Percentiles rank a stretch among this genome's conserved stretches.
Evolutionary conservation across 768 basidiomycete species (phyloP).

Genomic region (Pleurotus eryngii): DNA sequence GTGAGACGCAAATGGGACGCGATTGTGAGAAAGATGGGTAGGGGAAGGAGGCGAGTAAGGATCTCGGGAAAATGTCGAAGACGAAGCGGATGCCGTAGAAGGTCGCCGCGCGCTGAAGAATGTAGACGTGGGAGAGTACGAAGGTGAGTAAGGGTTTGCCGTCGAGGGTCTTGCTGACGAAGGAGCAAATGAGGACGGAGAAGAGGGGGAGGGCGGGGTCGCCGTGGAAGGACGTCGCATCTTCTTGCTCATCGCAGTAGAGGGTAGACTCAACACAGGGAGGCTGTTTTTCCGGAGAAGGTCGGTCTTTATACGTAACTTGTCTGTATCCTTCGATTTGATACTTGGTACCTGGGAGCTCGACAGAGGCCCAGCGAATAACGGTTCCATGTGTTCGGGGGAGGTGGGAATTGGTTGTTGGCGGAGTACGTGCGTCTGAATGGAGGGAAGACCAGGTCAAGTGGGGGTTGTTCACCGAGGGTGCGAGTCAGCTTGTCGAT

Average conservation of each 20-base stretch:
- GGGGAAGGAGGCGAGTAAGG: not conserved
- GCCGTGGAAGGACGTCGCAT: not conserved
- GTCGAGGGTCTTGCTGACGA: not conserved
- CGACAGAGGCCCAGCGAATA: not conserved
- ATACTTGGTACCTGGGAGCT: not conserved
- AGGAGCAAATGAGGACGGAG: not conserved
- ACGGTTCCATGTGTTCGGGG: not conserved
- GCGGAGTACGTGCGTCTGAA: constrained; percentile 2
- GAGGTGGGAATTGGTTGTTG: not conserved
- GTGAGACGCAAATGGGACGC: not conserved
- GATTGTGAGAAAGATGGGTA: not conserved
- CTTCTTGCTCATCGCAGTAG: not conserved
- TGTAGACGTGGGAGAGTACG: not conserved
- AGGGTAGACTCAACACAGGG: constrained; percentile 1
- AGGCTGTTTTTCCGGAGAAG: not conserved
- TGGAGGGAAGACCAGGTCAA: constrained; percentile 4
- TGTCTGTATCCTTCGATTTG: not conserved
- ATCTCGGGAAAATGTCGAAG: not conserved
- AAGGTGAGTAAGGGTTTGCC: not conserved
- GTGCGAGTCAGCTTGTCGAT: constrained; percentile 4
- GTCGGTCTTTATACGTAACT: not conserved
- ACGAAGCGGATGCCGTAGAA: not conserved
- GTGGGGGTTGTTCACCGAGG: constrained; percentile 1
- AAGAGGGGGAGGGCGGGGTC: not conserved
- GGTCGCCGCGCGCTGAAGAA: not conserved